Conservation (phyloP, 805 yeast species). For the Candida morakotiae region DNA sequence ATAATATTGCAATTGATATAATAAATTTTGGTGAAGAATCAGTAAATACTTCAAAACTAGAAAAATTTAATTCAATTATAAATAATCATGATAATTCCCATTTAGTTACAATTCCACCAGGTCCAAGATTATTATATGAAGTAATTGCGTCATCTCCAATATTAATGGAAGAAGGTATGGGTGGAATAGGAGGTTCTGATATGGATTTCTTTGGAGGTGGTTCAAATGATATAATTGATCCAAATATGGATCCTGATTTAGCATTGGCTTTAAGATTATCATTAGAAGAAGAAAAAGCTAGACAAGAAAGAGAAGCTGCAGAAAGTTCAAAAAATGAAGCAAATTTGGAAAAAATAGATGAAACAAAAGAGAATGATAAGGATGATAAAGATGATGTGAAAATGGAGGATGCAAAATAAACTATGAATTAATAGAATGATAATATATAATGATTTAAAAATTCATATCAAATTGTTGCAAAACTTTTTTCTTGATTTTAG, state of each 20-base stretch:
- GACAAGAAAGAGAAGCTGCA: slow-evolving; percentile 74
- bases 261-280: slow-evolving; percentile 94
- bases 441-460: slow-evolving; percentile 1
- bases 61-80: slow-evolving; percentile 69
- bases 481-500: background rate
- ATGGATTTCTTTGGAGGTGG: slow-evolving; percentile 35
- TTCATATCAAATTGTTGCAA: slow-evolving; percentile 1
- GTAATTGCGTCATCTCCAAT: slow-evolving; percentile 74
- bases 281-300: slow-evolving; percentile 87
- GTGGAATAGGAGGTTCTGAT: slow-evolving; percentile 37
- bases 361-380: slow-evolving; percentile 16
- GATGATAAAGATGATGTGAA: slow-evolving; percentile 13
- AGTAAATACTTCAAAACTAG: slow-evolving; percentile 71
- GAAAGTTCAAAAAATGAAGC: slow-evolving; percentile 24
- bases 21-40: slow-evolving; percentile 90
- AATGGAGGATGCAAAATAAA: slow-evolving; percentile 13
- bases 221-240: slow-evolving; percentile 54
- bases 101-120: slow-evolving; percentile 83
- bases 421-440: background rate
- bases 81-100: slow-evolving; percentile 78
- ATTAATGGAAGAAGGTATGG: slow-evolving; percentile 60
- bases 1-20: slow-evolving; percentile 83
- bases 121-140: slow-evolving; percentile 80
- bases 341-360: slow-evolving; percentile 30
- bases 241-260: slow-evolving; percentile 92